A percentile compares a stretch with the other conserved stretches of the same genome.
Evolutionary conservation across 2,329 filamentous ascomycete species (phyloP).

Genomic region (Stagonosporopsis vannaccii): DNA sequence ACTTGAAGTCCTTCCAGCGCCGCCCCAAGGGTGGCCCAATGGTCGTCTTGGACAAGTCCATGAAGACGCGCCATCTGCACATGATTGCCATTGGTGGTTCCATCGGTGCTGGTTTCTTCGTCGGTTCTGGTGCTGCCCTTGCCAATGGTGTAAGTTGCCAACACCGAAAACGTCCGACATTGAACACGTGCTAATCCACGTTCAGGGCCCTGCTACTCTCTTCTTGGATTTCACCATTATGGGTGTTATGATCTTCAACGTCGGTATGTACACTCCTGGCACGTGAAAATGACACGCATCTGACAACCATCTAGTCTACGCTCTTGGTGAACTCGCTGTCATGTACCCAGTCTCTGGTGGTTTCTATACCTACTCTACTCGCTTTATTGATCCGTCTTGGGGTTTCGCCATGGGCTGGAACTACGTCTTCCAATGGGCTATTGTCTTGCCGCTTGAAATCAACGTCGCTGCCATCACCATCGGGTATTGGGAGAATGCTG

Average conservation of each 20-base stretch:
- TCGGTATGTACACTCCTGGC: constrained; percentile 38
- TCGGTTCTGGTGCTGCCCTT: constrained; percentile 65
- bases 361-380: constrained; percentile 60
- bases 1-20: constrained; percentile 45
- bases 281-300: constrained; percentile 29
- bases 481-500: constrained; percentile 43
- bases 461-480: constrained; percentile 49
- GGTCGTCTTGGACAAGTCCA: constrained; percentile 50
- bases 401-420: constrained; percentile 50
- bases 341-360: constrained; percentile 64
- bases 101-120: constrained; percentile 70
- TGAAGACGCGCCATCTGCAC: constrained; percentile 67
- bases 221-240: constrained; percentile 52
- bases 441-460: constrained; percentile 51
- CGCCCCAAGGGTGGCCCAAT: constrained; percentile 33
- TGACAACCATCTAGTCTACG: constrained; percentile 58
- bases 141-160: constrained; percentile 55
- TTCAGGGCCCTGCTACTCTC: constrained; percentile 40
- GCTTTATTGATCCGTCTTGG: constrained; percentile 59
- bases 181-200: constrained; percentile 9
- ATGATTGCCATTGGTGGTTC: constrained; percentile 87
- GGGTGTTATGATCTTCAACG: constrained; percentile 51
- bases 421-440: constrained; percentile 48
- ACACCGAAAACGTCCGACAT: background rate
- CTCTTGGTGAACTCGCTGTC: constrained; percentile 62